Conservation (phyloP, 345 rosid genomes). For the Excoecaria agallocha region DNA sequence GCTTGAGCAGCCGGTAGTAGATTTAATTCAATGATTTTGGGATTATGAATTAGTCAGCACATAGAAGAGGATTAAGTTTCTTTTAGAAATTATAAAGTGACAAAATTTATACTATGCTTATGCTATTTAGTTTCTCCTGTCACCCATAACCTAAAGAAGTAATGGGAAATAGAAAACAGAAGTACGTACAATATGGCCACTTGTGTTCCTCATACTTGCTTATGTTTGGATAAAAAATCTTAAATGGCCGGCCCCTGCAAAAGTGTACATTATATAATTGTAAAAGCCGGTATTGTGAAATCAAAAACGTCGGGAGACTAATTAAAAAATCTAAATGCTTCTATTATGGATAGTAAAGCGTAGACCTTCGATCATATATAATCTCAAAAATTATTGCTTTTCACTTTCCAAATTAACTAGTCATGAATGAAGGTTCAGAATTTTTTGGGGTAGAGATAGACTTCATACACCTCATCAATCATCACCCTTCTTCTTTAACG, state of each 20-base stretch:
- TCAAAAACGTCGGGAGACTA: neutral
- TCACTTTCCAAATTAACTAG: neutral
- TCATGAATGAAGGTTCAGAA: neutral
- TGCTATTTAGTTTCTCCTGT: neutral
- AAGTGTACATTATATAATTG: neutral
- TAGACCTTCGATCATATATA: neutral
- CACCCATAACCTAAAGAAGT: slow-evolving; percentile 10
- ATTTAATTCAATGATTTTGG: no score
- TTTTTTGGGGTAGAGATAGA: neutral
- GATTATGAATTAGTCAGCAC: no score
- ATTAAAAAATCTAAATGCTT: neutral
- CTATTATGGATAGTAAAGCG: neutral
- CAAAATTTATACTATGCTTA: slow-evolving; percentile 6
- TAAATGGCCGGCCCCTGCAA: neutral
- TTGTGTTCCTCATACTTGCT: neutral
- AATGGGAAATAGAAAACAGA: neutral
- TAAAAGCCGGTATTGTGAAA: neutral
- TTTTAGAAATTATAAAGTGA: slow-evolving; percentile 2
- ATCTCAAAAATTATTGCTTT: neutral
- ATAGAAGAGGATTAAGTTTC: no score
- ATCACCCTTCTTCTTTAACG: no score
- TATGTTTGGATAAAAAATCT: slow-evolving; percentile 10
- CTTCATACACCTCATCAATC: no score
- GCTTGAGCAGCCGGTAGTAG: neutral
- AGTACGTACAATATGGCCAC: neutral